Evolutionary conservation across 768 basidiomycete species (phyloP).

Genomic region (Pseudohyphozyma bogoriensis): DNA sequence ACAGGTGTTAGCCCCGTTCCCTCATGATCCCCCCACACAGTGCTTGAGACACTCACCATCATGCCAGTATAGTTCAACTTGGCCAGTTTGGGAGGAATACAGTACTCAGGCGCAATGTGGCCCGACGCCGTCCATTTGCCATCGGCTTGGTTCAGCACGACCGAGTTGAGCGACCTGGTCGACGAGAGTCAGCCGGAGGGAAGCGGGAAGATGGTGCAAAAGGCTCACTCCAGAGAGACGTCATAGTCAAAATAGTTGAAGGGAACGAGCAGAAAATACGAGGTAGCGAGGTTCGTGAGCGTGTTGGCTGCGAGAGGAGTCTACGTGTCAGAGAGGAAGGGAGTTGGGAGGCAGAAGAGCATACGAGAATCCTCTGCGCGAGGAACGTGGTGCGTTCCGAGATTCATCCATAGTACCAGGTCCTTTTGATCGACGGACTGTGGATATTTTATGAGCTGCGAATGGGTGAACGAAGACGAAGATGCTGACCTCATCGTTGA

Average conservation of each 20-base stretch:
- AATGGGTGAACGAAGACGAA: no score
- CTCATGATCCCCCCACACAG: no score
- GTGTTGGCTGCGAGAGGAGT: constrained; percentile 41
- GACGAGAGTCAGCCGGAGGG: background rate
- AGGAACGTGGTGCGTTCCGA: constrained; percentile 59
- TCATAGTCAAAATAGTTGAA: constrained; percentile 59
- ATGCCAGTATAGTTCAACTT: background rate
- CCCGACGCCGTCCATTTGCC: background rate
- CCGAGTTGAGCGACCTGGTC: background rate
- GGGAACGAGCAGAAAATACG: constrained; percentile 53
- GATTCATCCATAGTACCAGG: constrained; percentile 56
- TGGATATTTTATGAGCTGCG: no score
- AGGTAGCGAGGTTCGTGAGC: constrained; percentile 49
- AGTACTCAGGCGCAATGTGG: background rate
- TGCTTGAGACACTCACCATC: no score
- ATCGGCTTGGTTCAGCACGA: background rate
- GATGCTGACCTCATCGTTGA: constrained; percentile 48
- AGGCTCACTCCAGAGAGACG: constrained; percentile 50
- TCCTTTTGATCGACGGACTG: constrained; percentile 50
- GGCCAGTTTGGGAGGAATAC: background rate
- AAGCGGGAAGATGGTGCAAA: constrained; percentile 45
- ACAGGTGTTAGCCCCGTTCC: no score
- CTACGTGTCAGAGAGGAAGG: background rate
- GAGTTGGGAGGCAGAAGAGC: background rate
- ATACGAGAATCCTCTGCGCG: constrained; percentile 52